These are phyloP conservation scores for Myxozyma mucilagina DNA, from an alignment of 805 yeast genomes.

Conservation along the genomic window DNA sequence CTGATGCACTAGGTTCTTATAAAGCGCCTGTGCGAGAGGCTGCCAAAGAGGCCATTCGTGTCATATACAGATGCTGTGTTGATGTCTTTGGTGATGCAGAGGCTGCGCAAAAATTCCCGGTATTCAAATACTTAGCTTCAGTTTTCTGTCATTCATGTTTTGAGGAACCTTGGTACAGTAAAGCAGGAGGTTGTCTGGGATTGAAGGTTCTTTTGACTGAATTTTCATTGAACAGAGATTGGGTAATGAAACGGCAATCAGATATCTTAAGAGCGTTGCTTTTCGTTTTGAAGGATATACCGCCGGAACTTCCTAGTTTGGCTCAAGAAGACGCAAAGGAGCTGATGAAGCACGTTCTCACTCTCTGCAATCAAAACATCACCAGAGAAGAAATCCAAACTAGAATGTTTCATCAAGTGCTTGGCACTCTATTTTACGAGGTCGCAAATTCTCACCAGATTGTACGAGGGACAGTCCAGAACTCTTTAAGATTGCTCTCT, in stretches of 20 bases:
- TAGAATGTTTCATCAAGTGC: constrained; percentile 74
- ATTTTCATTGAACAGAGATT: constrained; percentile 62
- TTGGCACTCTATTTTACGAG: constrained; percentile 90
- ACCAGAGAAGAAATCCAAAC: constrained; percentile 63
- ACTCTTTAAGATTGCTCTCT: constrained; percentile 64
- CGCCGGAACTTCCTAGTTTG: constrained; percentile 79
- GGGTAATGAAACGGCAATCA: constrained; percentile 76
- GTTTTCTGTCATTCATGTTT: constrained; percentile 89
- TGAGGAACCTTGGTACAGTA: constrained; percentile 81
- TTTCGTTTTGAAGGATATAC: constrained; percentile 87
- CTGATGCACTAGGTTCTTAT: constrained; percentile 78
- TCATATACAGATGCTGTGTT: constrained; percentile 60
- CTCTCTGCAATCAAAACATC: constrained; percentile 62
- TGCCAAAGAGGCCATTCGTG: constrained; percentile 66
- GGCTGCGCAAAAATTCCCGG: constrained; percentile 68
- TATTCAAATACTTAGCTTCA: constrained; percentile 72
- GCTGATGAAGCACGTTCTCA: constrained; percentile 63
- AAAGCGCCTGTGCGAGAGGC: constrained; percentile 65
- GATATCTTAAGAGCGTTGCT: constrained; percentile 84
- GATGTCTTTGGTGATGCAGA: constrained; percentile 67
- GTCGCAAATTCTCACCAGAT: constrained; percentile 82
- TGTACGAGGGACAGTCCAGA: constrained; percentile 80
- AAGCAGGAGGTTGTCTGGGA: constrained; percentile 88
- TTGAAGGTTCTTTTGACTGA: constrained; percentile 70
- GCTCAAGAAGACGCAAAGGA: constrained; percentile 72